Conservation (phyloP, 139 green algal species). For the Chlamydomonas sphaeroides region DNA sequence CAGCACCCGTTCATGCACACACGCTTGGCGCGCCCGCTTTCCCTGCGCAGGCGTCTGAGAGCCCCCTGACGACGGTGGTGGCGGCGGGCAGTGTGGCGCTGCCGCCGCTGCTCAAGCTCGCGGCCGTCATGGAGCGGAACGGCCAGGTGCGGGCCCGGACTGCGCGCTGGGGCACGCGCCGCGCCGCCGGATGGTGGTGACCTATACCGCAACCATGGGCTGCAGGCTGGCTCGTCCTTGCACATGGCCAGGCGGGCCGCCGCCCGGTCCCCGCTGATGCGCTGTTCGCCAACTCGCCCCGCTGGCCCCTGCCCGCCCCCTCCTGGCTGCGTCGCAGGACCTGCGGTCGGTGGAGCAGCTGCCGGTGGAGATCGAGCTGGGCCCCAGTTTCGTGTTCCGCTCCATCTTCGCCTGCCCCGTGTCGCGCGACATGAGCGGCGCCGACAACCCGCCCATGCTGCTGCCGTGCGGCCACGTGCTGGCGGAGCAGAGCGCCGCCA, state of each 20-base stretch:
- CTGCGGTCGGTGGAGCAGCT: constrained; percentile 72
- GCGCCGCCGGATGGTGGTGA: no score
- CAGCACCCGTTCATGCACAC: no score
- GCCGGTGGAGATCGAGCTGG: constrained; percentile 92
- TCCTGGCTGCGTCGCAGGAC: no score
- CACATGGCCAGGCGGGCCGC: no score
- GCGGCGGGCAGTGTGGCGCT: constrained; percentile 86
- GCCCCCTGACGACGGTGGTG: constrained; percentile 82
- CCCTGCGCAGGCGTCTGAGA: constrained; percentile 74
- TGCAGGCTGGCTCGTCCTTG: no score
- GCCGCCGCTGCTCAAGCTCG: constrained; percentile 90
- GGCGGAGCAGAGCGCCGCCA: constrained; percentile 67
- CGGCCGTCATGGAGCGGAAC: constrained; percentile 66
- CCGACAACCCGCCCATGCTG: constrained; percentile 92
- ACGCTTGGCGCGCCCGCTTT: not conserved
- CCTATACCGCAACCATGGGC: no score
- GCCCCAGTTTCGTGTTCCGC: constrained; percentile 90
- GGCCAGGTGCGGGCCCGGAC: constrained; percentile 43
- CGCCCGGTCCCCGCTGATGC: no score
- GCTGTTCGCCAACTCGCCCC: no score
- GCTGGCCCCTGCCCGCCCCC: no score
- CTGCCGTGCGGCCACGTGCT: constrained; percentile 96
- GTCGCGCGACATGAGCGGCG: constrained; percentile 79
- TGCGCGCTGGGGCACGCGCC: no score
- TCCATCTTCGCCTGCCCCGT: constrained; percentile 95